Percentiles rank a stretch among this genome's conserved stretches.
These are phyloP conservation scores for Dillenia suffruticosa DNA, from an alignment of 164 flowering plant genomes.

Conservation along the genomic window DNA sequence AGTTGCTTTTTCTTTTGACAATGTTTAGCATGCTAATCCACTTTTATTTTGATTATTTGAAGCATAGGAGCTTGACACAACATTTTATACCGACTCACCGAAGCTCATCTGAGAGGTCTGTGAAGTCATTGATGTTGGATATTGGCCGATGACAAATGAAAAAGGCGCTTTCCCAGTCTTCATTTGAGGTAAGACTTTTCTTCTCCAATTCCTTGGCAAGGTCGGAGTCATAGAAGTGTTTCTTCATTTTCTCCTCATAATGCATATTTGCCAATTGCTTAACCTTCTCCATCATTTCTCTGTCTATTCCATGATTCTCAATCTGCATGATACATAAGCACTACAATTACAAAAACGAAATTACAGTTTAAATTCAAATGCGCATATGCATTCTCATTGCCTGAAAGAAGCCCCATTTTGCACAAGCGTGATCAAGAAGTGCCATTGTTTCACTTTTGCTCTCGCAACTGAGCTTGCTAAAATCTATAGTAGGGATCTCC, in stretches of 20 bases:
- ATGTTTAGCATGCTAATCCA: neutral
- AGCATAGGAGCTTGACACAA: neutral
- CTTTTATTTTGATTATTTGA: neutral
- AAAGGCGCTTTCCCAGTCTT: slow-evolving; percentile 59
- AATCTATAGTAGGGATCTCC: slow-evolving; percentile 63
- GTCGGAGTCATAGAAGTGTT: slow-evolving; percentile 47
- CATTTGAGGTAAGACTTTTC: slow-evolving; percentile 11
- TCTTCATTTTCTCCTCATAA: slow-evolving; percentile 51
- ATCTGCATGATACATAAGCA: slow-evolving; percentile 35
- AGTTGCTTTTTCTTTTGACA: neutral
- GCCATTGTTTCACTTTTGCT: slow-evolving; percentile 48
- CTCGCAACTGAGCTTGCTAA: slow-evolving; percentile 45
- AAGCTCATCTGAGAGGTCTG: slow-evolving; percentile 39
- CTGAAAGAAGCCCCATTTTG: slow-evolving; percentile 73
- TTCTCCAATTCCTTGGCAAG: slow-evolving; percentile 33
- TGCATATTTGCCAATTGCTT: slow-evolving; percentile 50
- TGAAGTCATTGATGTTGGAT: slow-evolving; percentile 39
- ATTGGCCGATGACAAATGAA: slow-evolving; percentile 63
- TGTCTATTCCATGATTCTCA: slow-evolving; percentile 64
- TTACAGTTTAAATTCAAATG: neutral
- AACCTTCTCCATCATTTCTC: slow-evolving; percentile 54
- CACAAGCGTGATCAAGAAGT: slow-evolving; percentile 63
- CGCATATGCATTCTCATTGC: slow-evolving; percentile 16
- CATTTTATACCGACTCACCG: slow-evolving; percentile 28
- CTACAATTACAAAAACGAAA: neutral